Base-by-base conservation (phyloP, 768 basidiomycete genomes). In the Steccherinum ochraceum region DNA sequence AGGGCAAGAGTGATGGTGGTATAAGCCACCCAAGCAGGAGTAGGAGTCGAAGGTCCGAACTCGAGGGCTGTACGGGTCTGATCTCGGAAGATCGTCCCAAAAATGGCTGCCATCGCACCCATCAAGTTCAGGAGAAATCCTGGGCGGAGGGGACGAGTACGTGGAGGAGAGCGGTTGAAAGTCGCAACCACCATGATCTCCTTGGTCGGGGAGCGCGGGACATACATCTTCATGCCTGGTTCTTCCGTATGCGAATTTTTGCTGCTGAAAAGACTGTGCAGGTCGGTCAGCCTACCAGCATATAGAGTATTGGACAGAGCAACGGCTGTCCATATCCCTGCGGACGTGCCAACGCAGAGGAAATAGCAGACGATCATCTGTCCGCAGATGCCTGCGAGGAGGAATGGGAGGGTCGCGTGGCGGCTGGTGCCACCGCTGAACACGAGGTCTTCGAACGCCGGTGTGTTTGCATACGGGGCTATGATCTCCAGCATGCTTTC, bases 301-400 rank as follows among this genome's bases (percentile, higher is more conserved):
- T 51, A 61, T 5, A 65, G 42, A 1, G 56, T 56, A 49, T 65
- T 63, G 11, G 61, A 54, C 12, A 65, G 55, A 16, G 56, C 61
- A 20, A 65, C 61, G 30, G 50, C 56, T 2, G 59, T 63, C 62
- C 62, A 65, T 40, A 65, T 52, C 5, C 64, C 62, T 18, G 62
- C 64, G n/a, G 55, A 55, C 3, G 61, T 59, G 49, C 61, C 61
- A 21, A 63, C 58, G 30, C 55, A 46, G 27, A 65, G 62, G 52
- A 63, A 61, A 44, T 63, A 65, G 48, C 64, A 65, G 13, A 64
- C 52, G 27, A 58, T 42, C 5, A 56, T 52, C 53, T 64, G 63
- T 7, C 60, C 62, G 21, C 59, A 49, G 5, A 62, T 43, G 12
- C 64, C 62, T 24, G 58, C 54, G 2, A 61, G 25, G 30, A 65